These are phyloP conservation scores for Groenewaldozyma auringiensis DNA, from an alignment of 1,139 yeast genomes.

Conservation along the genomic window DNA sequence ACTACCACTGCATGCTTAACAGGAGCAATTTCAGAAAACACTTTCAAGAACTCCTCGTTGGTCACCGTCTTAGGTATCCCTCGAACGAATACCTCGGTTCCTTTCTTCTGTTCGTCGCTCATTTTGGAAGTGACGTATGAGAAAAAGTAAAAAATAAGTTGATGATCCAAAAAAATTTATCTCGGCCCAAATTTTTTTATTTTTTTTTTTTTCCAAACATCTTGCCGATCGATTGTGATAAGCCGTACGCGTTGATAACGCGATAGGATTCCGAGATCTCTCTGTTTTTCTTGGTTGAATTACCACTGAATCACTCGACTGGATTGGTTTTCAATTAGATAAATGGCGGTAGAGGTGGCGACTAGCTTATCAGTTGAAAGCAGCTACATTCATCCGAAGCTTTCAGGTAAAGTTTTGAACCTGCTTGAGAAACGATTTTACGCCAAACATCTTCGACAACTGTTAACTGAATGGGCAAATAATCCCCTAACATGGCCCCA, in stretches of 20 bases:
- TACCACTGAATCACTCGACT: no score
- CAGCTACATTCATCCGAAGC: conserved; percentile 1
- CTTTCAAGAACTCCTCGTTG: conserved; percentile 70
- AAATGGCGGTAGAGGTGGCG: no score
- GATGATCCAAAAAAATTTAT: no score
- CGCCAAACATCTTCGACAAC: background rate
- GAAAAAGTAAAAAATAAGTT: no score
- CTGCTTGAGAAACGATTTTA: background rate
- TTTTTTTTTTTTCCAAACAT: no score
- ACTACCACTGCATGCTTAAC: conserved; percentile 94
- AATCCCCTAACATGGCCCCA: background rate
- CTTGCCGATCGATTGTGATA: no score
- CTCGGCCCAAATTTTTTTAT: no score
- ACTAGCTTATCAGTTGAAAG: background rate
- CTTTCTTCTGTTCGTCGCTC: conserved; percentile 1
- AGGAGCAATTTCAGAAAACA: conserved; percentile 86
- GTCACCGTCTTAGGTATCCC: conserved; percentile 76
- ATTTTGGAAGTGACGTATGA: no score
- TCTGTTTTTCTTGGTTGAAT: no score
- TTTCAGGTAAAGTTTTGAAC: background rate
- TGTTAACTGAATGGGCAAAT: background rate
- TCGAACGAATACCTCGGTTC: conserved; percentile 59
- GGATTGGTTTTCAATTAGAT: no score
- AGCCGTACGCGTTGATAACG: no score
- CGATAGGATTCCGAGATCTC: no score